phyloP scores from a whole-genome alignment of 1,284 basidiomycete genomes.

The Sporisorium scitamineum region DNA sequence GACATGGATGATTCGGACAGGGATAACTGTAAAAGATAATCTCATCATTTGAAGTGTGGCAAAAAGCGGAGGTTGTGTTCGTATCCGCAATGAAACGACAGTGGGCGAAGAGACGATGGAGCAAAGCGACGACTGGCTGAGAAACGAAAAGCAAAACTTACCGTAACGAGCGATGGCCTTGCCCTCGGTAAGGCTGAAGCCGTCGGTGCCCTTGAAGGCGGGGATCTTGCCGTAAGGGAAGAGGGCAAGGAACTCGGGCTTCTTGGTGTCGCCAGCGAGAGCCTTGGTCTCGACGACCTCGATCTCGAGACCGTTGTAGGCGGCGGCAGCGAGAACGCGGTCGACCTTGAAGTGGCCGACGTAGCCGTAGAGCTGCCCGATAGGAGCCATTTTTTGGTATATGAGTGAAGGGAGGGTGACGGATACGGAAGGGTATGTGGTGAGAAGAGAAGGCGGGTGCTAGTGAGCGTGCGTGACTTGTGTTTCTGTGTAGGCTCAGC shows the following conservation, averaged over 20 bases:
- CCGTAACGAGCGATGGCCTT: conserved; percentile 86
- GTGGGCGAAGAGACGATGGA: neutral
- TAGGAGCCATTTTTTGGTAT: conserved; percentile 58
- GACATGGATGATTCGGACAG: conserved; percentile 72
- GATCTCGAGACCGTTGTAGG: conserved; percentile 65
- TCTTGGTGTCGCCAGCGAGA: conserved; percentile 52
- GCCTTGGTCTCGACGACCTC: conserved; percentile 57
- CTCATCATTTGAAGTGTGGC: conserved; percentile 70
- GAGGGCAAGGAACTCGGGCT: conserved; percentile 63
- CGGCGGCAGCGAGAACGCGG: conserved; percentile 60
- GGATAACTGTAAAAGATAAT: conserved; percentile 69
- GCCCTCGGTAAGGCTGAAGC: conserved; percentile 83
- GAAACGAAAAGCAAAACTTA: conserved; percentile 74
- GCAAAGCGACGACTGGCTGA: neutral
- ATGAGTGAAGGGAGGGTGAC: conserved; percentile 21
- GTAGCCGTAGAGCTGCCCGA: conserved; percentile 66
- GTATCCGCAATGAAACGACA: conserved; percentile 3
- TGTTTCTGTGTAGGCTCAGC: neutral
- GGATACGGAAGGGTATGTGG: conserved; percentile 33
- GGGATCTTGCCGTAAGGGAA: conserved; percentile 74
- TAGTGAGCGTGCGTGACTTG: no score
- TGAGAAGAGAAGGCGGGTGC: neutral
- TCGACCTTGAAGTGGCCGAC: conserved; percentile 50
- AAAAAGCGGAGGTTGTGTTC: neutral
- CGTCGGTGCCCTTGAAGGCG: conserved; percentile 81